Conservation (phyloP, 2,329 filamentous ascomycete species). For the Diaporthe sp. region DNA sequence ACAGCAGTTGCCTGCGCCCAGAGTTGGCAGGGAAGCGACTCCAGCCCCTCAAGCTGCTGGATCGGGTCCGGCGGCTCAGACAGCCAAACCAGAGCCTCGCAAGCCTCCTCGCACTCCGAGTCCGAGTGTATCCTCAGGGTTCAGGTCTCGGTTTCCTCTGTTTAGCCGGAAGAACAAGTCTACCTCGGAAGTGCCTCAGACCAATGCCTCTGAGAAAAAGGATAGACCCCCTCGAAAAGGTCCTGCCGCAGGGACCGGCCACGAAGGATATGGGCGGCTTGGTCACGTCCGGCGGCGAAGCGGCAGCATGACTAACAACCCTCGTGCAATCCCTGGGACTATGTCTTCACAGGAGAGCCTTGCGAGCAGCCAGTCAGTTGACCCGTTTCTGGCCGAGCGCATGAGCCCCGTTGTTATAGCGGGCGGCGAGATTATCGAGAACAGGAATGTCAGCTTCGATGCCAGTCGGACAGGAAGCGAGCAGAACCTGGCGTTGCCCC, state of each 20-base stretch:
- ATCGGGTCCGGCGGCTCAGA: conserved; percentile 31
- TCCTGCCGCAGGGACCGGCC: conserved; percentile 90
- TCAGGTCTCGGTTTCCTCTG: conserved; percentile 78
- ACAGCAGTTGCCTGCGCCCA: conserved; percentile 44
- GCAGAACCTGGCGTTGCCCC: conserved; percentile 57
- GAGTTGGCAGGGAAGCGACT: conserved; percentile 52
- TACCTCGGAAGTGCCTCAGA: conserved; percentile 58
- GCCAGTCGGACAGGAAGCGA: conserved; percentile 63
- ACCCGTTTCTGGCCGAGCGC: conserved; percentile 71
- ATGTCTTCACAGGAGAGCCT: conserved; percentile 66
- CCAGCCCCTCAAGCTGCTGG: conserved; percentile 45
- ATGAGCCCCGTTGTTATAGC: conserved; percentile 77
- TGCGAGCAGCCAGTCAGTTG: conserved; percentile 56
- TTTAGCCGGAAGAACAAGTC: conserved; percentile 81
- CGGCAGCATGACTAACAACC: conserved; percentile 65
- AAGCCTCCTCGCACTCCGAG: conserved; percentile 61
- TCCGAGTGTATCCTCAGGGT: conserved; percentile 66
- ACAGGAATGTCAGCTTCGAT: conserved; percentile 66
- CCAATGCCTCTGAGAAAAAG: conserved; percentile 61
- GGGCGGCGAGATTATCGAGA: conserved; percentile 72
- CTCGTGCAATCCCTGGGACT: conserved; percentile 58
- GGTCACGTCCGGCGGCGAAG: conserved; percentile 73
- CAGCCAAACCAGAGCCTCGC: conserved; percentile 46
- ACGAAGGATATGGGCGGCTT: conserved; percentile 84
- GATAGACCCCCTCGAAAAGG: conserved; percentile 77